These are phyloP conservation scores for Erysimum pusillum DNA, from an alignment of 441 rosid genomes.

Conservation along the genomic window DNA sequence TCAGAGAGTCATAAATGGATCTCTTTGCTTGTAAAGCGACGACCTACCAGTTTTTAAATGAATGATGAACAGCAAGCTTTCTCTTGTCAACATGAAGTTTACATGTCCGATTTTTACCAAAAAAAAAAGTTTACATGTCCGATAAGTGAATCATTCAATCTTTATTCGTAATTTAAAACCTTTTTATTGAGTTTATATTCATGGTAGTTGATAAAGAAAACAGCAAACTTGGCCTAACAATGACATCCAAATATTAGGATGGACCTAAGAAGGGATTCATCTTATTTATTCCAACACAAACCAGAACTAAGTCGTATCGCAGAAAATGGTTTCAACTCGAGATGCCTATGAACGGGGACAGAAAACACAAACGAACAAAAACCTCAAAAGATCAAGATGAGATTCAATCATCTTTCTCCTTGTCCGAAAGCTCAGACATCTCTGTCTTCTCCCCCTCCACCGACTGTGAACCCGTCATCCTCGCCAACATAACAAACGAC, in stretches of 20 bases:
- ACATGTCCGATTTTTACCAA: too few species aligned
- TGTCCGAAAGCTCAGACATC: constrained; percentile 47
- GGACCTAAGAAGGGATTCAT: constrained; percentile 36
- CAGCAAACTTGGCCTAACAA: constrained; percentile 22
- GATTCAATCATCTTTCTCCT: constrained; percentile 41
- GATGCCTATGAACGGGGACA: constrained; percentile 38
- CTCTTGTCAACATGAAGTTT: not conserved
- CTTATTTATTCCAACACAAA: constrained; percentile 39
- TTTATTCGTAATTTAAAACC: not conserved
- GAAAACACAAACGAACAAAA: constrained; percentile 24
- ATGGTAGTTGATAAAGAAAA: constrained; percentile 20
- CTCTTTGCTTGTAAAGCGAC: not conserved
- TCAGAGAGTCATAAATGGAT: constrained; percentile 2
- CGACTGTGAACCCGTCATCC: constrained; percentile 89
- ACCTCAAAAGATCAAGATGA: constrained; percentile 20
- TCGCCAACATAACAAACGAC: constrained; percentile 86
- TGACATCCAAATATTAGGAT: constrained; percentile 36
- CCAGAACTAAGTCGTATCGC: constrained; percentile 21
- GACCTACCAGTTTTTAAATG: not conserved
- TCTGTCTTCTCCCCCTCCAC: constrained; percentile 55
- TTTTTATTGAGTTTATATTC: constrained; percentile 19
- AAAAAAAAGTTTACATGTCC: too few species aligned
- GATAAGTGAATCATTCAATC: not conserved
- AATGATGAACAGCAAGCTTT: not conserved
- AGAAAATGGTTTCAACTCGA: constrained; percentile 17